Evolutionary conservation across 192 early-diverging fungal species (phyloP), one percentile per base, ranked within the genome.

Genomic region (Jimgerdemannia lactiflua): DNA sequence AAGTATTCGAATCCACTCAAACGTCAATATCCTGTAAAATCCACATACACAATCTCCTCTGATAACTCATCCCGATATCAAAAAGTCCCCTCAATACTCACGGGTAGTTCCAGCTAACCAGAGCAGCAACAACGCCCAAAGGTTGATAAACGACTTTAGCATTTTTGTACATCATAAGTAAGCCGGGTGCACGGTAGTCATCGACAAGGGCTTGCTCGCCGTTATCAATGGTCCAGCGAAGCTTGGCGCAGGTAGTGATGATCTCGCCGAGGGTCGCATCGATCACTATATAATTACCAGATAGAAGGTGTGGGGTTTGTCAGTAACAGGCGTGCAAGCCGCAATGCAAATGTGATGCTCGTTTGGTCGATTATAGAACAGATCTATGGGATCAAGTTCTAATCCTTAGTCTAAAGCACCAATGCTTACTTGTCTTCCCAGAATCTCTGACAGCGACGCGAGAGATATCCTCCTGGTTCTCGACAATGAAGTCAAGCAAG

Each of bases 21-120:
- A n/a, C 8, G 19, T 39, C 67, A 9, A 7, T 68, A 68, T 29
- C 29, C 29, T 29, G 29, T 29, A 29, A 29, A 29, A 29, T 29
- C 29, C 29, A 29, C 29, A 29, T 29, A 29, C 29, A 29, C 29
- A 29, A 29, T 29, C 29, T 29, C 29, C 29, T 29, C 29, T 29
- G 29, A 29, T 29, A 29, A 29, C 70, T 71, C 63, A 8, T 17
- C n/a, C 39, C 54, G 11, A 49, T 65, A 19, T 19, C 0, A 11
- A 64, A 43, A 10, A 49, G 59, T 43, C 65, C 63, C 64, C 29
- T 43, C 39, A 42, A 71, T 39, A 44, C 78, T 77, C 77, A 87
- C 42, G 95, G 95, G 74, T 96, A 96, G 80, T 96, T 96, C 95
- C 95, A 96, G 39, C 89, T 90, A 2, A 96, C 94, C 72, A 96